Conservation (phyloP, 768 basidiomycete species). For the Podaxis sp. region DNA sequence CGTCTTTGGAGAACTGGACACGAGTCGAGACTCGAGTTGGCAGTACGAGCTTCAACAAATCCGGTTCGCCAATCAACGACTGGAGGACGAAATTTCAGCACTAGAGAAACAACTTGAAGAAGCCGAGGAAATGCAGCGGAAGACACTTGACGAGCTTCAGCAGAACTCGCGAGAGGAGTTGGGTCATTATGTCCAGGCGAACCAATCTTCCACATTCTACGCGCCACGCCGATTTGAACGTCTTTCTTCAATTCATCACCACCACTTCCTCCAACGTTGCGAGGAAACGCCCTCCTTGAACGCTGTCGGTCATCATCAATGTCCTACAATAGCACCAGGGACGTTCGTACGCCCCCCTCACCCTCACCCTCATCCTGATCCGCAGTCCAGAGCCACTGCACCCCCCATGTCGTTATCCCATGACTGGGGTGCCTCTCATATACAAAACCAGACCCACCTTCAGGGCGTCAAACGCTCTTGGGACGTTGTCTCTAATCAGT, state of each 20-base stretch:
- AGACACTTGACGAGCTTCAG: neutral
- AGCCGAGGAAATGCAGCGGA: neutral
- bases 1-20: slow-evolving; percentile 53
- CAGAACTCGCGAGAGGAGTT: neutral
- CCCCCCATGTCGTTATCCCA: neutral
- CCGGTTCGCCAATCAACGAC: slow-evolving; percentile 64
- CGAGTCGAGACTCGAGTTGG: slow-evolving; percentile 75
- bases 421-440: neutral
- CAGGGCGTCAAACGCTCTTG: slow-evolving; percentile 7
- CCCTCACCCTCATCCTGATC: neutral
- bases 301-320: neutral
- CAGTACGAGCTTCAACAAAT: slow-evolving; percentile 91
- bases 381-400: neutral
- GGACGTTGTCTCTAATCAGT: neutral
- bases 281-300: neutral
- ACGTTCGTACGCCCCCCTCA: neutral
- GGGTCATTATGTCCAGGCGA: neutral
- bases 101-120: slow-evolving; percentile 26
- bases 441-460: neutral
- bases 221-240: neutral
- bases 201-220: neutral
- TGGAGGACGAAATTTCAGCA: slow-evolving; percentile 53
- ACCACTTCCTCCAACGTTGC: neutral
- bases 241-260: neutral
- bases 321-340: neutral